These are phyloP conservation scores for Aspergillus ruber DNA, from an alignment of 2,329 filamentous ascomycete species.

Conservation along the genomic window DNA sequence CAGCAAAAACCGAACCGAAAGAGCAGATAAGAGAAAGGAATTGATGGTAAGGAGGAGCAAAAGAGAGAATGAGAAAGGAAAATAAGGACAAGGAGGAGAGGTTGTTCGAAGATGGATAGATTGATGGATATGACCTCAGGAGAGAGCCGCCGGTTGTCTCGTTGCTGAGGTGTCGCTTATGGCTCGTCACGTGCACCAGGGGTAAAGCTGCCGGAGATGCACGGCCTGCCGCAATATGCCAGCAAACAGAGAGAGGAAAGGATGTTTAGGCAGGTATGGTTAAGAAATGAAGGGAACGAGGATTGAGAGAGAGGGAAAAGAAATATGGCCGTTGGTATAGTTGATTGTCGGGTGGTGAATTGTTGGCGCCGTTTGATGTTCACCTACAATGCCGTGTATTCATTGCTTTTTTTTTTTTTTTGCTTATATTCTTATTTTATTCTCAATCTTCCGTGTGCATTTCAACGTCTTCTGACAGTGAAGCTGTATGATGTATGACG, in stretches of 20 bases:
- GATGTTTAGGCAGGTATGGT: background rate
- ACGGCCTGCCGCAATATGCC: background rate
- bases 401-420: too few species aligned
- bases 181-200: slow-evolving; percentile 27
- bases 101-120: slow-evolving; percentile 9
- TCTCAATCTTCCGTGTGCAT: background rate
- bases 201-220: slow-evolving; percentile 9
- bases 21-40: slow-evolving; percentile 13
- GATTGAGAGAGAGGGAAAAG: background rate
- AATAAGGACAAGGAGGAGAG: slow-evolving; percentile 9
- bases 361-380: too few species aligned
- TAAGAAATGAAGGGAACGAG: background rate
- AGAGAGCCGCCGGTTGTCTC: slow-evolving; percentile 30
- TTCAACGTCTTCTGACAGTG: background rate
- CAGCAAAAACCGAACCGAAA: slow-evolving; percentile 19
- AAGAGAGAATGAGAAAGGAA: slow-evolving; percentile 11
- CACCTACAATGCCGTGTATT: too few species aligned
- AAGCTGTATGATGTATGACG: background rate
- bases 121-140: slow-evolving; percentile 34
- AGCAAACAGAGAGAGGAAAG: background rate
- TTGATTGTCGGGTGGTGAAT: too few species aligned
- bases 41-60: slow-evolving; percentile 13
- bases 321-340: background rate
- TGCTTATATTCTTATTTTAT: too few species aligned
- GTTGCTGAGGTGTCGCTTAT: slow-evolving; percentile 39